A percentile compares a stretch with the other conserved stretches of the same genome.
Evolutionary conservation across 495 filamentous ascomycete species (phyloP).

Genomic region (Glarea lozoyensis): DNA sequence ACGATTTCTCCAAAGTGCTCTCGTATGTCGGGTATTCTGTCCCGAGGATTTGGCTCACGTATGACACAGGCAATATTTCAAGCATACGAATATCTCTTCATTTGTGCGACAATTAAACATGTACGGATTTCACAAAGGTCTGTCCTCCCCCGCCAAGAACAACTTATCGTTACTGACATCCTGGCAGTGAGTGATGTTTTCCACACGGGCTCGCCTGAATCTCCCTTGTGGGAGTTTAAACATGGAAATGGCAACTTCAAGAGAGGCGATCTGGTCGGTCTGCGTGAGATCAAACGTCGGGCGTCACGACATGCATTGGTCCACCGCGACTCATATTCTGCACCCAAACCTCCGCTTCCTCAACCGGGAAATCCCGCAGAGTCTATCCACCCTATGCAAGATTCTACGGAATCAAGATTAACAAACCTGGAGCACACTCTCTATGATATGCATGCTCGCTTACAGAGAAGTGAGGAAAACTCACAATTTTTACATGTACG

Average conservation of each 20-base stretch:
- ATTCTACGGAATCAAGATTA: conserved; percentile 68
- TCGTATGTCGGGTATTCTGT: conserved; percentile 52
- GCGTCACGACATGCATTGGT: conserved; percentile 95
- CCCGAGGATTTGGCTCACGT: conserved; percentile 13
- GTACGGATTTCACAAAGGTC: conserved; percentile 99
- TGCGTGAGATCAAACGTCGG: conserved; percentile 92
- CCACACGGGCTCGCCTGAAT: conserved; percentile 91
- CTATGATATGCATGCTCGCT: conserved; percentile 67
- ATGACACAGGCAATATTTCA: conserved; percentile 73
- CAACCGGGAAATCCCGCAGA: conserved; percentile 81
- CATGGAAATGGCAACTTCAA: conserved; percentile 98
- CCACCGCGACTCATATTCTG: conserved; percentile 84
- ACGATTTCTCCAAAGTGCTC: conserved; percentile 96
- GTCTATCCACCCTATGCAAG: conserved; percentile 55
- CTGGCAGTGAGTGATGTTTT: conserved; percentile 91
- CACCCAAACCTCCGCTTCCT: conserved; percentile 58
- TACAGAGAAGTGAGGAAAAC: conserved; percentile 77
- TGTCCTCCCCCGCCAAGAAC: conserved; percentile 12
- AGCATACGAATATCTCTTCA: conserved; percentile 97
- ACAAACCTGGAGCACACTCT: conserved; percentile 70
- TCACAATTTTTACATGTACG: conserved; percentile 68
- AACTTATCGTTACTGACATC: conserved; percentile 12
- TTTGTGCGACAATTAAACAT: conserved; percentile 98
- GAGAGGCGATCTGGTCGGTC: conserved; percentile 80
- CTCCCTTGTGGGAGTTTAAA: conserved; percentile 97